A percentile compares a stretch with the other conserved stretches of the same genome.
phyloP scores from a whole-genome alignment of 352 stramenopile species.

The Globisporangium uncinulatum region DNA sequence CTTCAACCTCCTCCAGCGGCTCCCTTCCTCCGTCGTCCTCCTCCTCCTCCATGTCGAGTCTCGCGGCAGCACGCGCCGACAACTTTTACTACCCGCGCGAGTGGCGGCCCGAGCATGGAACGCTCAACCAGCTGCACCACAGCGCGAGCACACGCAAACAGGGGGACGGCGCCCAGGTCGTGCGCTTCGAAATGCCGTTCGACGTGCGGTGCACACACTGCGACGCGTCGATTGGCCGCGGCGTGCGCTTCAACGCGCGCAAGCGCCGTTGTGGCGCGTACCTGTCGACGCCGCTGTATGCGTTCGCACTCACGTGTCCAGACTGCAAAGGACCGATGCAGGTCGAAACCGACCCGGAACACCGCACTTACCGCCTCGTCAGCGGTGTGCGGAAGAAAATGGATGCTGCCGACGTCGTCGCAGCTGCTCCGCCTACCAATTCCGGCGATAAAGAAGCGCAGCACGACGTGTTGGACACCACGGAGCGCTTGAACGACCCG shows the following conservation, averaged over 20 bases:
- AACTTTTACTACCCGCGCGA: conserved; percentile 96
- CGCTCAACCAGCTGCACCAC: conserved; percentile 87
- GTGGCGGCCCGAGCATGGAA: conserved; percentile 85
- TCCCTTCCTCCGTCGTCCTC: no score
- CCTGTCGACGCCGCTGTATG: conserved; percentile 91
- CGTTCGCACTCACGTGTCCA: conserved; percentile 94
- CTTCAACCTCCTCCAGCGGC: no score
- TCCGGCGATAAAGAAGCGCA: background rate
- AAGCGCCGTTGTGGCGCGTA: conserved; percentile 90
- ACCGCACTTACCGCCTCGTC: conserved; percentile 84
- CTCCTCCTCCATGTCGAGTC: conserved; percentile 92
- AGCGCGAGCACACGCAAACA: conserved; percentile 21
- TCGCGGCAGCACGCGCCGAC: conserved; percentile 96
- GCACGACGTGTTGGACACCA: conserved; percentile 20
- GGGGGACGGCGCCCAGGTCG: conserved; percentile 82
- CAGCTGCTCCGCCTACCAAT: no score
- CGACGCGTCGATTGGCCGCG: conserved; percentile 59
- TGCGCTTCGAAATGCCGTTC: conserved; percentile 98
- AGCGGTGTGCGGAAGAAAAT: conserved; percentile 88
- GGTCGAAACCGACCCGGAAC: conserved; percentile 95
- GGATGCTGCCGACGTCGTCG: conserved; percentile 28
- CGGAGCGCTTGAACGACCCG: conserved; percentile 54
- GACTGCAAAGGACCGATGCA: conserved; percentile 84
- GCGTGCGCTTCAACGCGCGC: conserved; percentile 95
- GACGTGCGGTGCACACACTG: conserved; percentile 91